Percentiles rank a stretch among this genome's conserved stretches.
phyloP scores from a whole-genome alignment of 108 stramenopile species.

The Pseudonitzschia multistriata region DNA sequence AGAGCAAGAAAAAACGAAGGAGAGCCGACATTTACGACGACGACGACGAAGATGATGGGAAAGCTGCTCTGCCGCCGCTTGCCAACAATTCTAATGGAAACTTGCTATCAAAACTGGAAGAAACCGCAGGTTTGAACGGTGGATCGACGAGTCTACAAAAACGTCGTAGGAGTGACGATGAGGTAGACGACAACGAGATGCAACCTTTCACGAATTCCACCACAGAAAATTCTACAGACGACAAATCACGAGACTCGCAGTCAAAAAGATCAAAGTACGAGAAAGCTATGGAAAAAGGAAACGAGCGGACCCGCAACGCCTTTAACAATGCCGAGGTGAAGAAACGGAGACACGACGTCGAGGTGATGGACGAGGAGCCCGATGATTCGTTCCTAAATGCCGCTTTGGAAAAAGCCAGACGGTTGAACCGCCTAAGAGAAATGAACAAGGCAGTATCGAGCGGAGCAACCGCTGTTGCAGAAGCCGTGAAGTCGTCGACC shows the following conservation, averaged over 20 bases:
- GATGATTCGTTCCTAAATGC: constrained; percentile 88
- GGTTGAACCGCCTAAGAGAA: constrained; percentile 70
- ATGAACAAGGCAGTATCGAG: constrained; percentile 29
- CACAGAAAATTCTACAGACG: constrained; percentile 16
- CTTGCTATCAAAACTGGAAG: constrained; percentile 43
- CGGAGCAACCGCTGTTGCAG: constrained; percentile 72
- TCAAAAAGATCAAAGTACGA: constrained; percentile 60
- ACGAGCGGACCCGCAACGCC: constrained; percentile 56
- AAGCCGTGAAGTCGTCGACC: constrained; percentile 44
- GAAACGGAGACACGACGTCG: background rate
- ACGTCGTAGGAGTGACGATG: constrained; percentile 41
- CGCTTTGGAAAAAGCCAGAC: constrained; percentile 84
- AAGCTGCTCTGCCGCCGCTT: constrained; percentile 3
- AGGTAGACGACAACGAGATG: constrained; percentile 40
- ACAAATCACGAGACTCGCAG: constrained; percentile 9
- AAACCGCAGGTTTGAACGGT: constrained; percentile 22
- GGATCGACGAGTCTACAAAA: constrained; percentile 30
- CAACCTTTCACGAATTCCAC: constrained; percentile 2
- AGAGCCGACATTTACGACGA: constrained; percentile 43
- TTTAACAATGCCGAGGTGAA: constrained; percentile 36
- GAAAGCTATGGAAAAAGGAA: constrained; percentile 81
- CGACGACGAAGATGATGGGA: constrained; percentile 42
- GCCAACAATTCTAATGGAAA: background rate
- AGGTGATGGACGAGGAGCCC: constrained; percentile 52
- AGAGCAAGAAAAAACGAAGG: constrained; percentile 50